Conservation (phyloP, 371 early-diverging fungal genomes). For the Zopfochytrium polystomum region DNA sequence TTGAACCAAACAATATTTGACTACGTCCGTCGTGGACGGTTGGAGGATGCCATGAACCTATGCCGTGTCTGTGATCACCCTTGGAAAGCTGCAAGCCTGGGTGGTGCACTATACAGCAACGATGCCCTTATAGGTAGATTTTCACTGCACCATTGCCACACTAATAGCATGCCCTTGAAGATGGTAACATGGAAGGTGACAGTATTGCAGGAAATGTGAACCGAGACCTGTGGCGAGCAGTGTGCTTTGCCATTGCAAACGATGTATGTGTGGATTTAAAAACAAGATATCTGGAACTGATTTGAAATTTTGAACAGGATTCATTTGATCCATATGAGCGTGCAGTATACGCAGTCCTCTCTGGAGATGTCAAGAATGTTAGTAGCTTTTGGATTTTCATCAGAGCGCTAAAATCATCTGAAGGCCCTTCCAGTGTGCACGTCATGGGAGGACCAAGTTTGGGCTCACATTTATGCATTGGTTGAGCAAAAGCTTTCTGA, state of each 20-base stretch:
- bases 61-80: slow-evolving; percentile 55
- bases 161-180: too few relatives aligned
- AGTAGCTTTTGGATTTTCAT: neutral
- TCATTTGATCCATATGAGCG: slow-evolving; percentile 52
- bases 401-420: neutral
- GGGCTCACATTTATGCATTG: slow-evolving; percentile 36
- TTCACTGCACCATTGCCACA: too few relatives aligned
- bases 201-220: slow-evolving; percentile 65
- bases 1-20: slow-evolving; percentile 53
- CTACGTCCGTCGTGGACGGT: slow-evolving; percentile 55
- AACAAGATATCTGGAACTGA: neutral
- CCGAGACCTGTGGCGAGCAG: slow-evolving; percentile 58
- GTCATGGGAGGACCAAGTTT: slow-evolving; percentile 51
- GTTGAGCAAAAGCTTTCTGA: slow-evolving; percentile 18
- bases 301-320: slow-evolving; percentile 14
- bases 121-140: slow-evolving; percentile 39
- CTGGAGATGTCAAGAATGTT: slow-evolving; percentile 55
- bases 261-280: slow-evolving; percentile 33
- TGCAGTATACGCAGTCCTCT: slow-evolving; percentile 54
- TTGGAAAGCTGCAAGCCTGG: slow-evolving; percentile 60
- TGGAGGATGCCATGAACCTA: slow-evolving; percentile 48
- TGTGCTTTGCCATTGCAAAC: slow-evolving; percentile 50
- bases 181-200: too few relatives aligned
- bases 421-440: slow-evolving; percentile 44
- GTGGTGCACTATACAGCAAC: slow-evolving; percentile 41